These are phyloP conservation scores for Emericellopsis cladophorae DNA, from an alignment of 2,329 filamentous ascomycete species.

Conservation along the genomic window DNA sequence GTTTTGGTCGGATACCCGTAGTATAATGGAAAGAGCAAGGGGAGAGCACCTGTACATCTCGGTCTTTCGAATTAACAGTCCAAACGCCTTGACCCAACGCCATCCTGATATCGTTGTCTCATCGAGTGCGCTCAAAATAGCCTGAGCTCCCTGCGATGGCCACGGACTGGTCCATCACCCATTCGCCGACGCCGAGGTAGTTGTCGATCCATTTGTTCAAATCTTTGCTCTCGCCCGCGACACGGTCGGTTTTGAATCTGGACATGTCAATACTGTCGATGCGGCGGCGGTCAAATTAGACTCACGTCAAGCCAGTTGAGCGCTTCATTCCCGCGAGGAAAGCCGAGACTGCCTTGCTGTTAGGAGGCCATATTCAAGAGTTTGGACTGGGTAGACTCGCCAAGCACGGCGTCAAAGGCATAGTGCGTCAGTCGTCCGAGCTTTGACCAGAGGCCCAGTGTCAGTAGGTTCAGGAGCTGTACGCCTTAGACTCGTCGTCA, in stretches of 20 bases:
- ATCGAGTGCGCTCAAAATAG: conserved; percentile 86
- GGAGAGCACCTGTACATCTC: too few species aligned
- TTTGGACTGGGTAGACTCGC: conserved; percentile 36
- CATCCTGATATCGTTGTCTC: conserved; percentile 10
- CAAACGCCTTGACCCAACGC: too few species aligned
- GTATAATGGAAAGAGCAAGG: too few species aligned
- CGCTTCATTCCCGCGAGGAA: conserved; percentile 96
- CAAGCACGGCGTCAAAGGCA: conserved; percentile 87
- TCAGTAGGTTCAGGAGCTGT: conserved; percentile 55
- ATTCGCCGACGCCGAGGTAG: conserved; percentile 90
- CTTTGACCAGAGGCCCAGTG: conserved; percentile 61
- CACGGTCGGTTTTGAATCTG: conserved; percentile 79
- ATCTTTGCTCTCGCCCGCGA: conserved; percentile 69
- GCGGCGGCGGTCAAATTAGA: conserved; percentile 14
- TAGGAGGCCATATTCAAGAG: too few species aligned
- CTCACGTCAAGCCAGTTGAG: conserved; percentile 95
- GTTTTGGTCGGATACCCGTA: too few species aligned
- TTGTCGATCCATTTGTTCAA: conserved; percentile 81
- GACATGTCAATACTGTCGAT: not conserved
- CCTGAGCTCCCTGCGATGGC: conserved; percentile 78
- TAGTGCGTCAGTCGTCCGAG: conserved; percentile 88
- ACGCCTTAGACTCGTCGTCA: conserved; percentile 17
- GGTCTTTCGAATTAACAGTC: too few species aligned
- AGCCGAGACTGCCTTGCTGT: conserved; percentile 58
- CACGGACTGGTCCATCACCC: conserved; percentile 96